phyloP scores from a whole-genome alignment of 805 yeast genomes.

The Yarrowia sp. region DNA sequence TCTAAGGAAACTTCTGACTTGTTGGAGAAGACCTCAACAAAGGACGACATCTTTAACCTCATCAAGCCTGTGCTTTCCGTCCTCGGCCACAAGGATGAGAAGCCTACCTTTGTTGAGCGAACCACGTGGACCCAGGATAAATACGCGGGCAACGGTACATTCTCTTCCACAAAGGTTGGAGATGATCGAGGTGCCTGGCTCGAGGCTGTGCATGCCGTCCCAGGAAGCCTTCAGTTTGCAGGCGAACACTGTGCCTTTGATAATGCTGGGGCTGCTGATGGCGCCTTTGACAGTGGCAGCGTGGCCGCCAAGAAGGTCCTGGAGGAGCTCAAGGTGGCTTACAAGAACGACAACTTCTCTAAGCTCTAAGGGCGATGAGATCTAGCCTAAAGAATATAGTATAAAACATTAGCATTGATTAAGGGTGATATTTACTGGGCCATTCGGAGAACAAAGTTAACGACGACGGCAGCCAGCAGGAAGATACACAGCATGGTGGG shows the following conservation, averaged over 20 bases:
- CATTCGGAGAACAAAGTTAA: conserved; percentile 84
- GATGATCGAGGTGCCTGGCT: conserved; percentile 32
- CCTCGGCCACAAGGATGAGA: conserved; percentile 25
- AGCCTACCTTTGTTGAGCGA: conserved; percentile 28
- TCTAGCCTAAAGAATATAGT: neutral
- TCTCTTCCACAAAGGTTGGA: conserved; percentile 31
- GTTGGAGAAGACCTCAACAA: conserved; percentile 28
- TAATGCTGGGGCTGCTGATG: conserved; percentile 32
- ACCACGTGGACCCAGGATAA: conserved; percentile 36
- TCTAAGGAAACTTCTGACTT: conserved; percentile 30
- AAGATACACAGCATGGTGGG: conserved; percentile 97
- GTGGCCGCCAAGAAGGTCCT: conserved; percentile 30
- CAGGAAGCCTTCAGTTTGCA: conserved; percentile 33
- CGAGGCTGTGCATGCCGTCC: conserved; percentile 29
- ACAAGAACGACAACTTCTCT: conserved; percentile 11
- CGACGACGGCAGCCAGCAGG: conserved; percentile 85
- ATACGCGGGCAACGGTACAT: conserved; percentile 37
- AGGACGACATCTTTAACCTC: conserved; percentile 28
- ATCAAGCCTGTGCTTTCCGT: conserved; percentile 30
- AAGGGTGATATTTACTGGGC: conserved; percentile 8
- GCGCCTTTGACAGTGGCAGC: conserved; percentile 31
- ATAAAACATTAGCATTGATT: conserved; percentile 9
- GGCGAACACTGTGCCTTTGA: conserved; percentile 35
- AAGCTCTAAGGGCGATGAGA: neutral
- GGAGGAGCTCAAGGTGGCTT: conserved; percentile 1